Base-by-base conservation (phyloP, 495 filamentous ascomycete species). In the Chaetomium cochliodes region DNA sequence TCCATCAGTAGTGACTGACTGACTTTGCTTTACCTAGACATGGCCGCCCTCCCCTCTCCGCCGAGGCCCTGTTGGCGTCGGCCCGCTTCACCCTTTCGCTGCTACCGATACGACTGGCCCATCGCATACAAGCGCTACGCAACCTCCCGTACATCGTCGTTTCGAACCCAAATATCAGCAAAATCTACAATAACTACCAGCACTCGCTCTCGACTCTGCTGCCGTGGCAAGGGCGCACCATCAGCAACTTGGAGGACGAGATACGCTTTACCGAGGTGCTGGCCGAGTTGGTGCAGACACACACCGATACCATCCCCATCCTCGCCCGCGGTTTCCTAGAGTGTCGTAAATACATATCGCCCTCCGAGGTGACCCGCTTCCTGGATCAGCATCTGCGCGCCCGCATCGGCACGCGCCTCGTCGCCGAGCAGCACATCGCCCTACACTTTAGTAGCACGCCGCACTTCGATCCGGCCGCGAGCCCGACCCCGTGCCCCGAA, bases 111-210 rank as follows among this genome's bases (percentile, higher is more conserved):
- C 91, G 94, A n/a, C 86, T 98, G 18, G 96, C 94, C 3, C 92
- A 94, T 70, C 91, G 94, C 44, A 94, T 98, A 53, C 89, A 96
- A 75, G 89, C 90, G 2, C 78, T 98, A 15, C 88, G 93, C 61
- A 96, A 96, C 76, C 85, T 98, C 4, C 96, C 94, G 2, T 98
- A 90, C 76, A 98, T 98, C 70, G 93, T 98, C 52, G 94, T 98
- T 20, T 92, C 93, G 0, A 98, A 98, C 74, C 90, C 92, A 1
- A 90, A 96, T 71, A 91, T 98, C 59, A 88, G 88, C 37, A 87
- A 86, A 67, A 98, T 98, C 62, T 97, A 97, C 79, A 85, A 90
- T 72, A 97, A 96, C 76, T 98, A 98, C 76, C 78, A 93, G 47
- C 92, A 97, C 72, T 96, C 91, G 5, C 81, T 98, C 2, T 92